A percentile compares a stretch with the other conserved stretches of the same genome.
These are phyloP conservation scores for Peronospora destructor DNA, from an alignment of 352 stramenopile species.

Conservation along the genomic window DNA sequence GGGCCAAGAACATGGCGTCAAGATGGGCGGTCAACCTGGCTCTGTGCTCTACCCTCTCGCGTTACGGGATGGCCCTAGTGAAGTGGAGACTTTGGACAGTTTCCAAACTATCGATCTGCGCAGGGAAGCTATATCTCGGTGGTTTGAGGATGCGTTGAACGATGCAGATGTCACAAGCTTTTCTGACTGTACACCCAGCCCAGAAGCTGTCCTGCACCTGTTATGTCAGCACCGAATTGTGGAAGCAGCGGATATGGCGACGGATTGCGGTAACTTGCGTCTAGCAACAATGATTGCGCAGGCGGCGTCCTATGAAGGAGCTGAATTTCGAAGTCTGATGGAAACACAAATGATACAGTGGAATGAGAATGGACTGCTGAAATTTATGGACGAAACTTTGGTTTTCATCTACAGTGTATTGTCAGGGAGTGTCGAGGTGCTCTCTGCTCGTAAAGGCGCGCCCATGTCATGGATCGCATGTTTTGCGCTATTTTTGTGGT, in stretches of 20 bases:
- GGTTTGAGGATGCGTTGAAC: slow-evolving; percentile 56
- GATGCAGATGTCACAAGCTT: slow-evolving; percentile 3
- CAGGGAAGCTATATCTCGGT: slow-evolving; percentile 65
- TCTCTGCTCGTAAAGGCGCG: slow-evolving; percentile 43
- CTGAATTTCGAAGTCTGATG: slow-evolving; percentile 44
- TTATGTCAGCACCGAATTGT: slow-evolving; percentile 51
- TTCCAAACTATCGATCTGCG: slow-evolving; percentile 66
- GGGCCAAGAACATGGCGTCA: slow-evolving; percentile 60
- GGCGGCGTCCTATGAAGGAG: slow-evolving; percentile 43
- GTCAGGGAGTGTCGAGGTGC: slow-evolving; percentile 48
- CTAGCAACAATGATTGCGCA: slow-evolving; percentile 63
- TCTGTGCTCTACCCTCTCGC: slow-evolving; percentile 38
- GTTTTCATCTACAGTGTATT: slow-evolving; percentile 63
- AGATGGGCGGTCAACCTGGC: slow-evolving; percentile 18
- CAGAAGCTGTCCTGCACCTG: slow-evolving; percentile 33
- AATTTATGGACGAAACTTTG: slow-evolving; percentile 54
- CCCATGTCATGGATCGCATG: slow-evolving; percentile 49
- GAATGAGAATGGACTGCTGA: slow-evolving; percentile 40
- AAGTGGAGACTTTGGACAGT: slow-evolving; percentile 56
- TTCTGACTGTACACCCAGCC: slow-evolving; percentile 17
- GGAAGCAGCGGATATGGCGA: slow-evolving; percentile 53
- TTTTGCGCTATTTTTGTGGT: slow-evolving; percentile 68
- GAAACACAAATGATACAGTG: slow-evolving; percentile 53
- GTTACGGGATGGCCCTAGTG: slow-evolving; percentile 51
- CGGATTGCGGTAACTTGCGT: slow-evolving; percentile 52